Evolutionary conservation across 148 eudicot genomes (phyloP), one percentile per base, ranked within the genome.

Genomic region (Pharnaceum exiguum): DNA sequence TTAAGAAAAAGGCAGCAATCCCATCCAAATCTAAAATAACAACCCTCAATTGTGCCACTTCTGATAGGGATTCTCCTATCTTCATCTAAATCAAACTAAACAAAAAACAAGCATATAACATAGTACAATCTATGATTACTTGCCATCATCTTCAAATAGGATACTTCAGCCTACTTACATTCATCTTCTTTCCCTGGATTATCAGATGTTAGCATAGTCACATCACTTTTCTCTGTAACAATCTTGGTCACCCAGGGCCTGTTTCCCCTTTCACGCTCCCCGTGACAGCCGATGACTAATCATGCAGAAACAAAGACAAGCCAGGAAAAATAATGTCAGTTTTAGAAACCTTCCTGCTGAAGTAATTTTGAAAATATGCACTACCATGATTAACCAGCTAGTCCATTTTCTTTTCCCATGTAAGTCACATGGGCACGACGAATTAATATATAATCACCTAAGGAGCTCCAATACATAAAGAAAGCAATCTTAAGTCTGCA

Each of bases 181-280:
- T 96, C 91, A 78, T 93, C 99, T 71, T 93, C 99, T n/a, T 55
- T 85, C 64, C 72, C 77, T 27, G 96, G 95, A 74, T 88, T 93
- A 77, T 93, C 99, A 18, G 99, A 85, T 55, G 99, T 93, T 77
- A 93, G 57, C 75, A 93, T 72, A 35, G 99, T 93, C 44, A 89
- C 89, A 36, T 93, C 95, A 70, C 99, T 93, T 77, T 93, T 93
- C 24, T 88, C 91, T 33, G 96, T 93, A 4, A 96, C 86, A 51
- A 93, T 79, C 75, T 93, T 93, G 8, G 99, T 66, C 89, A 93
- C 81, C 78, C 83, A 24, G 10, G 99, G 99, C 69, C 99, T 82
- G 78, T 93, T 93, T 52, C 91, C 99, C 72, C 95, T 77, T 29
- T 93, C 96, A 1, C 43, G 64, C 45, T 89, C 96, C 33, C 99